Percentiles rank a stretch among this genome's conserved stretches.
Evolutionary conservation across 1,139 yeast genomes (phyloP).

Genomic region (Diutina sp.): DNA sequence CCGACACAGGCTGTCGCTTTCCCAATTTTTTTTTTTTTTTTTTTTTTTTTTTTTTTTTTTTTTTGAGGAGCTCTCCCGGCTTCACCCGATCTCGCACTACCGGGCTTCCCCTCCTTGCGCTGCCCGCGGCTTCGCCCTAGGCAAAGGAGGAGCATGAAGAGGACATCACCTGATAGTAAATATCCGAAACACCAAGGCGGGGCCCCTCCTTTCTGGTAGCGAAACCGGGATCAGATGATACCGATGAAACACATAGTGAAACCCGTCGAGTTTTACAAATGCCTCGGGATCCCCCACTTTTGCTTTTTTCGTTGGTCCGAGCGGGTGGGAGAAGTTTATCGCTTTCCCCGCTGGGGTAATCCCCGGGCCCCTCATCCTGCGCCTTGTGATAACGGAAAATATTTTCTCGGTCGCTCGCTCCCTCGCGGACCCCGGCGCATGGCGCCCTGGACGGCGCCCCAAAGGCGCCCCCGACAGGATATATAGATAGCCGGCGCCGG

Average conservation of each 20-base stretch:
- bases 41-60: neutral
- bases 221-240: too few species aligned
- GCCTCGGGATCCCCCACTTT: neutral
- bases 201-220: too few species aligned
- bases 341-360: neutral
- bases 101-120: neutral
- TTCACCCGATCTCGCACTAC: neutral
- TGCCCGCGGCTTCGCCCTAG: neutral
- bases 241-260: too few species aligned
- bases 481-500: neutral
- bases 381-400: neutral
- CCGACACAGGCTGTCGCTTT: neutral
- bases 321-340: neutral
- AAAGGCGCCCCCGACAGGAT: neutral
- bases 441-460: neutral
- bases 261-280: too few species aligned
- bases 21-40: neutral
- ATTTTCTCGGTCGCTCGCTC: neutral
- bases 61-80: neutral
- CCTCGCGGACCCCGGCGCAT: neutral
- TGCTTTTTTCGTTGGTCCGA: neutral
- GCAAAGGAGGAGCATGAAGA: too few species aligned
- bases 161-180: too few species aligned
- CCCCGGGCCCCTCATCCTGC: slow-evolving; percentile 2
- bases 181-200: too few species aligned